Evolutionary conservation across 257 asterid species (phyloP), one percentile per base, ranked within the genome.

Genomic region (Capsicum baccatum): DNA sequence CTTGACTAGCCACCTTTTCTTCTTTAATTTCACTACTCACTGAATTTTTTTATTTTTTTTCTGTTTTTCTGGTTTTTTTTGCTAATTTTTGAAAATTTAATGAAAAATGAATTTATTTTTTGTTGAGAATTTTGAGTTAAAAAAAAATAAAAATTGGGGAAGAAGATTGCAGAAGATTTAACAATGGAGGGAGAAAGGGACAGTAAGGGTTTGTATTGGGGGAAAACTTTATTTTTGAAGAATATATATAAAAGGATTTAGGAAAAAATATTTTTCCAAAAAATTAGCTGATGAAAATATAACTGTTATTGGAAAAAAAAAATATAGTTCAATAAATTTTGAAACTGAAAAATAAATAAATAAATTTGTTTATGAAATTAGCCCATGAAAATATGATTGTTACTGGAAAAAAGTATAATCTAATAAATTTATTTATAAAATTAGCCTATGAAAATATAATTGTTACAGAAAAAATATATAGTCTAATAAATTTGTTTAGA

Each of bases 1-100:
- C 74, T 66, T 66, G 74, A 66, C 74, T 15, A 33, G 74, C 74
- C 74, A 66, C 74, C 14, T 66, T 66, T 44, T 44, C 8, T 66
- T 35, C 48, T 66, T 66, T 48, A n/a, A 66, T 33, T 66, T 35
- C 74, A 35, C 19, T 13, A 35, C 73, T 33, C 73, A 66, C 33
- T 26, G 33, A 26, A 26, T 26, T 26, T 1, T 1, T 26, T 26
- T 26, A 26, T 26, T 26, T 26, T 1, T 64, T 33, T 37, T 12
- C 26, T 26, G 26, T 26, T 26, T 26, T 26, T 26, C 26, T 26
- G 26, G 26, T 26, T 26, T 26, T 1, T 64, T 33, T 37, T 12
- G 8, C 44, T 6, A 26, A 64, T 64, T 42, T 42, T 42, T 3
- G 47, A 42, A 42, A 42, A 42, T 42, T 42, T 3, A 42, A 5